These are phyloP conservation scores for Geoglossum glabrum DNA, from an alignment of 495 filamentous ascomycete species.

Conservation along the genomic window DNA sequence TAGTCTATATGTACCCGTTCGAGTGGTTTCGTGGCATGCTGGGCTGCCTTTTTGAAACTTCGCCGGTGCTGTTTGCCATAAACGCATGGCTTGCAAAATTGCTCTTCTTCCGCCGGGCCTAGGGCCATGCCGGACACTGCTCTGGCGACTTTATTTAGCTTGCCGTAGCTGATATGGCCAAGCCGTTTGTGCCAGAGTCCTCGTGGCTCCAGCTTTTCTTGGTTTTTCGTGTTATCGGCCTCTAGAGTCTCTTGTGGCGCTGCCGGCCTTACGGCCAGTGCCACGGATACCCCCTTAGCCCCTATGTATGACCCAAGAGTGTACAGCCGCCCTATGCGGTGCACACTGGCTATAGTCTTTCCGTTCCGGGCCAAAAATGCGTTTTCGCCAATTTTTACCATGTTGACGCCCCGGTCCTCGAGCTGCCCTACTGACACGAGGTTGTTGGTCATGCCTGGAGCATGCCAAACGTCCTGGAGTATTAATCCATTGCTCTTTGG, in stretches of 20 bases:
- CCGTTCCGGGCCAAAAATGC: neutral
- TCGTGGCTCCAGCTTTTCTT: neutral
- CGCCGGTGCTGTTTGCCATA: neutral
- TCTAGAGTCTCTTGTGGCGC: neutral
- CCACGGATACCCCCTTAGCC: neutral
- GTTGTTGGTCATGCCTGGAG: neutral
- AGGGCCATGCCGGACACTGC: neutral
- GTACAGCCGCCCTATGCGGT: neutral
- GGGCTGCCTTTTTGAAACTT: neutral
- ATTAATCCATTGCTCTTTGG: neutral
- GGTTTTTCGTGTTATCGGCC: neutral
- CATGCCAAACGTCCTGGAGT: neutral
- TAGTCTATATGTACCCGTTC: neutral
- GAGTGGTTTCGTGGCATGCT: neutral
- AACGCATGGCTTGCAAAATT: neutral
- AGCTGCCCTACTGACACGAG: slow-evolving; percentile 1
- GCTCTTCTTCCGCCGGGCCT: neutral
- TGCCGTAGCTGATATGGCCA: neutral
- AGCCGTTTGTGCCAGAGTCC: neutral
- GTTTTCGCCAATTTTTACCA: neutral
- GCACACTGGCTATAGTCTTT: neutral
- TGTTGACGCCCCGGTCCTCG: neutral
- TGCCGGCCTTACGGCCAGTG: neutral
- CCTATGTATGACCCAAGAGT: neutral
- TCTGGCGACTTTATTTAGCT: neutral